Conservation (phyloP, 2,329 filamentous ascomycete genomes). For the Pseudocercospora vitis region DNA sequence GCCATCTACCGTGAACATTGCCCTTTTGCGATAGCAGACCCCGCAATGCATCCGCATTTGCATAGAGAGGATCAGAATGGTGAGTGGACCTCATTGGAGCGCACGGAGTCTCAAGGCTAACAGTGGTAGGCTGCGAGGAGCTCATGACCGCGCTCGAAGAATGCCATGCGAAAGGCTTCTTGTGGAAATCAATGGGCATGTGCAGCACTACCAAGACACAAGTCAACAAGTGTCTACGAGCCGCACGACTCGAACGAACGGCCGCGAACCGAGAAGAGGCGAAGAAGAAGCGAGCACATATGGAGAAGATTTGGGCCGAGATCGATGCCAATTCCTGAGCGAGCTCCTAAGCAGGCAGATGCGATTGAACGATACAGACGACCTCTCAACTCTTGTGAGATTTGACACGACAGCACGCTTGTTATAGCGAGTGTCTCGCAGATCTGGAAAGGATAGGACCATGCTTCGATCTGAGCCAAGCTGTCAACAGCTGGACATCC, state of each 20-base stretch:
- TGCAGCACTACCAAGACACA: constrained; percentile 84
- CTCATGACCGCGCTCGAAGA: constrained; percentile 92
- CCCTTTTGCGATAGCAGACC: background rate
- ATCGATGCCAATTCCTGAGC: constrained; percentile 68
- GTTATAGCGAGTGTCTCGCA: background rate
- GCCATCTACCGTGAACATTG: background rate
- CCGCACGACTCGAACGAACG: constrained; percentile 76
- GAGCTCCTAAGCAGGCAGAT: background rate
- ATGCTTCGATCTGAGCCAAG: background rate
- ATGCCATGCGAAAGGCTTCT: constrained; percentile 88
- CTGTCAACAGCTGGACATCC: too few relatives aligned
- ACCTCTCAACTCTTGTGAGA: background rate
- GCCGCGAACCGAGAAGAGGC: constrained; percentile 71
- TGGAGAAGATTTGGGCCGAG: constrained; percentile 77
- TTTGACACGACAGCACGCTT: background rate
- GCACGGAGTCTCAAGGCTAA: constrained; percentile 18
- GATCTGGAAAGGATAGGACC: background rate
- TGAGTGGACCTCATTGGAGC: constrained; percentile 40
- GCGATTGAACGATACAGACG: background rate
- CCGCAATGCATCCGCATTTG: constrained; percentile 89
- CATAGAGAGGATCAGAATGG: constrained; percentile 90
- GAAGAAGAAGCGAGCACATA: constrained; percentile 67
- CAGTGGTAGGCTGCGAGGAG: constrained; percentile 76
- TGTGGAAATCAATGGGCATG: constrained; percentile 86
- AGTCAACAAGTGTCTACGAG: constrained; percentile 81